phyloP scores from a whole-genome alignment of 306 rosid species.

The Delonix regia region DNA sequence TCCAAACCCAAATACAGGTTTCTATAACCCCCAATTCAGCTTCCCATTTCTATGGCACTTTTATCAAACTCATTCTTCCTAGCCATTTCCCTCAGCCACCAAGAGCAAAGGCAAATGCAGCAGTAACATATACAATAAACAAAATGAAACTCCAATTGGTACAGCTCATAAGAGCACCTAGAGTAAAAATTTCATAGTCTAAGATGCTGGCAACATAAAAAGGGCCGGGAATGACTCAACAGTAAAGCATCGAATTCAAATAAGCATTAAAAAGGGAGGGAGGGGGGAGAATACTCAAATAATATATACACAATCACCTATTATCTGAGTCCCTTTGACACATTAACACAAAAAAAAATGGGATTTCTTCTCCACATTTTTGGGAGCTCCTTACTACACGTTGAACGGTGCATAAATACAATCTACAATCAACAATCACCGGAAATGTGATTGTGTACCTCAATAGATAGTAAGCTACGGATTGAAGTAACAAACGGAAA shows the following conservation, averaged over 20 bases:
- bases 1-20: not conserved
- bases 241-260: not conserved
- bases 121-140: not conserved
- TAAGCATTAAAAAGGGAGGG: too few species aligned
- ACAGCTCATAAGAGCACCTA: not conserved
- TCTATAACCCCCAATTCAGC: not conserved
- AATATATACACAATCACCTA: not conserved
- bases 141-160: not conserved
- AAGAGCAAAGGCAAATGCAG: not conserved
- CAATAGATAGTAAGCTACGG: not conserved
- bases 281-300: too few species aligned
- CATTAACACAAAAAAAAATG: not conserved
- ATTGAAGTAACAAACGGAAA: not conserved
- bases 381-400: not conserved
- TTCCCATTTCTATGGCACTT: not conserved
- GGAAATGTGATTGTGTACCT: not conserved
- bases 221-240: not conserved
- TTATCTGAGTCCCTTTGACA: not conserved
- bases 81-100: not conserved
- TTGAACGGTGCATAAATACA: not conserved
- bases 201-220: not conserved
- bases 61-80: not conserved
- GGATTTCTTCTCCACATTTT: not conserved
- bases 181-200: not conserved
- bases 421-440: not conserved